Evolutionary conservation across 495 filamentous ascomycete genomes (phyloP).

Genomic region (Neurospora sp.): DNA sequence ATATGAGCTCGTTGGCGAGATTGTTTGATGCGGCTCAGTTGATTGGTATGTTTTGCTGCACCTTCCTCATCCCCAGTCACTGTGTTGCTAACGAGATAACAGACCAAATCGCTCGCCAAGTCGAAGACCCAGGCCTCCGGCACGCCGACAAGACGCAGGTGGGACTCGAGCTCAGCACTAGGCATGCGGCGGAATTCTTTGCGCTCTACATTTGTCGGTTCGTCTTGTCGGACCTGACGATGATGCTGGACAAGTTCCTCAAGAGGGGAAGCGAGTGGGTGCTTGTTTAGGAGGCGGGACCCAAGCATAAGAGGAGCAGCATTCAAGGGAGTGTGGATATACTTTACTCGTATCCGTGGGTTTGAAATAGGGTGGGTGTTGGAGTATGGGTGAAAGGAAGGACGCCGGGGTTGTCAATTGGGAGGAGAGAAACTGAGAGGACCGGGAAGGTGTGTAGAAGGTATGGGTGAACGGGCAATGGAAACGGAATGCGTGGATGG

Average conservation of each 20-base stretch:
- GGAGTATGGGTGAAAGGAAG: neutral
- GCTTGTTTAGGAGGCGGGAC: constrained; percentile 28
- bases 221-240: constrained; percentile 68
- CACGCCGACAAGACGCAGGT: constrained; percentile 76
- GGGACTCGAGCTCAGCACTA: constrained; percentile 82
- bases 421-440: neutral
- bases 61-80: too few species aligned
- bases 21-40: constrained; percentile 92
- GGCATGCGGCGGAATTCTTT: constrained; percentile 96
- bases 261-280: constrained; percentile 97
- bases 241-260: constrained; percentile 93
- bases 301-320: neutral
- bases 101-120: constrained; percentile 96
- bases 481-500: neutral
- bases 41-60: constrained; percentile 55
- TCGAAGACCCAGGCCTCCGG: constrained; percentile 83
- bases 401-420: neutral
- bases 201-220: constrained; percentile 95
- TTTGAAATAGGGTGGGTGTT: neutral
- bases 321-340: neutral
- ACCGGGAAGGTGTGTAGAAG: neutral
- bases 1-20: constrained; percentile 82
- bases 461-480: neutral
- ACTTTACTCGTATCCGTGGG: neutral
- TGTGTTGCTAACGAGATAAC: neutral